Evolutionary conservation across 352 stramenopile species (phyloP), one percentile per base, ranked within the genome.

Genomic region (Globisporangium parvum): DNA sequence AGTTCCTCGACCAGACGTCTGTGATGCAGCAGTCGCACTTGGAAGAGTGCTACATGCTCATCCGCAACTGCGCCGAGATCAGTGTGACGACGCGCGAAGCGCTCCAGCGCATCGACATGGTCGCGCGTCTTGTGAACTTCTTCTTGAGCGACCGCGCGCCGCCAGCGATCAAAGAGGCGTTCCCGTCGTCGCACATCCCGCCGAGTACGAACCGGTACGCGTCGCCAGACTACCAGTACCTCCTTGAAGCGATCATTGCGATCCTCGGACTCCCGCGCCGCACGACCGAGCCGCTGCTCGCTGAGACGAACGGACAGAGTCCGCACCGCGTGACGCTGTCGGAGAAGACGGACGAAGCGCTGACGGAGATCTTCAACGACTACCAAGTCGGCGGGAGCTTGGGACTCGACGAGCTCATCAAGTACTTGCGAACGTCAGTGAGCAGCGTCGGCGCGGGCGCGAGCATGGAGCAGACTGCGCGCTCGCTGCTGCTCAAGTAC

Each of bases 41-140:
- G 59, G 85, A 95, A 54, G 87, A 96, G 46, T 91, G 77, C 49
- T 94, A 93, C 59, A 86, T 91, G 72, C 69, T 93, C 1, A 67
- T 93, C 17, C 77, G 83, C 50, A 90, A 94, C 57, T 79, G 78
- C 46, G 84, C 80, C 24, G 77, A 89, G 47, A 69, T 80, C 39
- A 88, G 71, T 26, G n/a, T 51, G 15, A 79, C 65, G 2, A 55
- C 83, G 10, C 75, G 84, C 28, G 60, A 71, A 47, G 58, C 71
- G 39, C 61, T 95, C 44, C 71, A 85, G 21, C 54, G 70, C 12
- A 59, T 71, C 0, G 78, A 93, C 31, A 89, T 95, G 80, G 70
- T 91, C 59, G 80, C 81, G 44, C 79, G 85, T 0, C 70, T 93
- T 4, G 71, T 93, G 20, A 87, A 90, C 37, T 91, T 90, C 53